Percentiles rank a stretch among this genome's conserved stretches.
phyloP scores from a whole-genome alignment of 352 stramenopile species.

The Phytophthora citricola region DNA sequence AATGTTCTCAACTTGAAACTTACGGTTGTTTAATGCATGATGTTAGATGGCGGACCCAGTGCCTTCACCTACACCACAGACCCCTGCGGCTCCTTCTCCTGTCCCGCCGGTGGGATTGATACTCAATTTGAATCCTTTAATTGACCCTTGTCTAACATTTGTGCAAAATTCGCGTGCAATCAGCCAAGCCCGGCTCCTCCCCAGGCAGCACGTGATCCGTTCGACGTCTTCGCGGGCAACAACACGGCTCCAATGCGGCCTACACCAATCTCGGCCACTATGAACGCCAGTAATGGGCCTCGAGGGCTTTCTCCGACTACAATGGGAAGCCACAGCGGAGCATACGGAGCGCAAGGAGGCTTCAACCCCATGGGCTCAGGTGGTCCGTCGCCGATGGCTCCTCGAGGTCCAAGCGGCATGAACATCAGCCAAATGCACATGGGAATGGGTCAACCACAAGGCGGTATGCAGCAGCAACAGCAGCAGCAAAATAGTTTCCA shows the following conservation, averaged over 20 bases:
- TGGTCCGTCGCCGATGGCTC: conserved; percentile 47
- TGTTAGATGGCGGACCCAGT: conserved; percentile 68
- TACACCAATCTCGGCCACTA: conserved; percentile 38
- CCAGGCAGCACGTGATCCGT: conserved; percentile 60
- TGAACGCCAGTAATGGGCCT: conserved; percentile 35
- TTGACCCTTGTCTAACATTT: background rate
- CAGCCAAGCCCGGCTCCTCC: conserved; percentile 29
- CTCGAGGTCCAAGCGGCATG: conserved; percentile 62
- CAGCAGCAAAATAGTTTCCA: conserved; percentile 82
- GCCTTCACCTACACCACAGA: conserved; percentile 42
- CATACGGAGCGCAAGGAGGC: conserved; percentile 38
- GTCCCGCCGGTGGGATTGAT: conserved; percentile 37
- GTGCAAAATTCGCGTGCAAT: background rate
- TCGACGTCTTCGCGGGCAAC: conserved; percentile 72
- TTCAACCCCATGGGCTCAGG: conserved; percentile 55
- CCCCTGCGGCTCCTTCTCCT: conserved; percentile 47
- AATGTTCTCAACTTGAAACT: conserved; percentile 1
- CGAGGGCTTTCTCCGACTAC: conserved; percentile 41
- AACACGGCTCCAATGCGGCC: conserved; percentile 42
- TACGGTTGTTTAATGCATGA: conserved; percentile 4
- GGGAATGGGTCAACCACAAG: conserved; percentile 55
- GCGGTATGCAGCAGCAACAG: conserved; percentile 53
- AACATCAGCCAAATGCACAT: conserved; percentile 90
- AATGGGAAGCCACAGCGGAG: conserved; percentile 27
- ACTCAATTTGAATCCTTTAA: background rate